These are phyloP conservation scores for Alternaria postmessia DNA, from an alignment of 2,329 filamentous ascomycete genomes.

Conservation along the genomic window DNA sequence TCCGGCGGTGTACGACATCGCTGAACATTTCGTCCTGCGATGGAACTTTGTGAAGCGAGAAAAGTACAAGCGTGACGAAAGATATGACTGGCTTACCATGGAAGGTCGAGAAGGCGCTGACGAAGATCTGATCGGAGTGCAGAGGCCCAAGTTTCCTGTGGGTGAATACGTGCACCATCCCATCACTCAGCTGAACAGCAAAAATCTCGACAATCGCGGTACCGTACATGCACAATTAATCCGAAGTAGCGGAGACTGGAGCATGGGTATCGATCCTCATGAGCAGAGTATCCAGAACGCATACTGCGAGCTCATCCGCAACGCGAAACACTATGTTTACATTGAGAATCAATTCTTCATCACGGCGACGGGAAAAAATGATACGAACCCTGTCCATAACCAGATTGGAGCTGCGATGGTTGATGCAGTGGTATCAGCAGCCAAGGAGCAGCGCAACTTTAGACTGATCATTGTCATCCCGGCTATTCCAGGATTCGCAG, in stretches of 20 bases:
- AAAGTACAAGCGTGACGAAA: conserved; percentile 90
- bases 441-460: conserved; percentile 86
- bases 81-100: conserved; percentile 85
- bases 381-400: conserved; percentile 87
- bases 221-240: conserved; percentile 84
- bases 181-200: conserved; percentile 71
- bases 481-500: conserved; percentile 91
- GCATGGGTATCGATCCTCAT: conserved; percentile 78
- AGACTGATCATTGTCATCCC: conserved; percentile 90
- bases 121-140: conserved; percentile 87
- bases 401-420: conserved; percentile 88
- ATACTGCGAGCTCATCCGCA: conserved; percentile 83
- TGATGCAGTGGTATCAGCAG: conserved; percentile 83
- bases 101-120: conserved; percentile 78
- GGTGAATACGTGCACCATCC: conserved; percentile 89
- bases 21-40: conserved; percentile 90
- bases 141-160: conserved; percentile 86
- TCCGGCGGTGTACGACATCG: conserved; percentile 90
- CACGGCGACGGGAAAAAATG: conserved; percentile 76
- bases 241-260: conserved; percentile 93
- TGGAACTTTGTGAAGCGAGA: conserved; percentile 98
- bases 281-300: conserved; percentile 90
- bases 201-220: conserved; percentile 67
- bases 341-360: conserved; percentile 99
- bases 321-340: conserved; percentile 91